Evolutionary conservation across 495 filamentous ascomycete genomes (phyloP).

Genomic region (Oidiodendron maius): DNA sequence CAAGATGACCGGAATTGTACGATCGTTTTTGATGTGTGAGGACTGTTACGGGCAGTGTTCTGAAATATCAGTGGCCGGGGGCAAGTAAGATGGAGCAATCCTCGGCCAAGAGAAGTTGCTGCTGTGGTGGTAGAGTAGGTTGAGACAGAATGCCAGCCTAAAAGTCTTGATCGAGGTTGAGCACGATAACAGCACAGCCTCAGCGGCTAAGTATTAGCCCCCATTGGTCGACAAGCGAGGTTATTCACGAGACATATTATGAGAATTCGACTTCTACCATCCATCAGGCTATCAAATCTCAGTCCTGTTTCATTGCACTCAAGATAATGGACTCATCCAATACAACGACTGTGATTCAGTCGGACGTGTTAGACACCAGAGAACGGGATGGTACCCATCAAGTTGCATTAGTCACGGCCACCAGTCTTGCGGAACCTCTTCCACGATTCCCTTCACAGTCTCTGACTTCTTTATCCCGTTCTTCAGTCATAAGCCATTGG

Average conservation of each 20-base stretch:
- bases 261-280: background rate
- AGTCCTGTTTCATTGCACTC: background rate
- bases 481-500: background rate
- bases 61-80: too few species aligned
- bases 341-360: background rate
- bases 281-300: background rate
- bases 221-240: background rate
- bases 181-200: too few species aligned
- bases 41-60: too few species aligned
- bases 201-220: background rate
- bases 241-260: too few species aligned
- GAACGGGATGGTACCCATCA: background rate
- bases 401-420: background rate
- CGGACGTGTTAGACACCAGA: background rate
- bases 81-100: too few species aligned
- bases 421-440: background rate
- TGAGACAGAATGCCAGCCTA: too few species aligned
- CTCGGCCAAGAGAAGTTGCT: too few species aligned
- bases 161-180: too few species aligned
- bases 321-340: background rate
- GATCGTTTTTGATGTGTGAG: too few species aligned
- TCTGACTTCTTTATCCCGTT: background rate
- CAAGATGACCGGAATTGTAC: too few species aligned
- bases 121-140: too few species aligned
- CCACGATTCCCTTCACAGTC: background rate